Percentiles rank a stretch among this genome's conserved stretches.
phyloP scores from a whole-genome alignment of 1,139 yeast genomes.

The Diutina sp. region DNA sequence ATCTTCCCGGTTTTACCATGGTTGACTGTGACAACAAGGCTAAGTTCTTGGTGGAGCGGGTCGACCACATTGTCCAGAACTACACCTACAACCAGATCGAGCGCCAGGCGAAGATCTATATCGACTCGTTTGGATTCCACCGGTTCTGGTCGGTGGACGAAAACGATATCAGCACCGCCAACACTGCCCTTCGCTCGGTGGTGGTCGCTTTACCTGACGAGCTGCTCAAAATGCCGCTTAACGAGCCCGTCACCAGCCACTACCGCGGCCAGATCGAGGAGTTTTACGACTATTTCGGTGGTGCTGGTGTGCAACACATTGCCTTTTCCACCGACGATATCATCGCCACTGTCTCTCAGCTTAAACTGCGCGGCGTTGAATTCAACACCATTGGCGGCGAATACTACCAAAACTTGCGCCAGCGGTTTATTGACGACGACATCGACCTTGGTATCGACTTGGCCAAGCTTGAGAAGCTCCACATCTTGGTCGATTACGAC shows the following conservation, averaged over 20 bases:
- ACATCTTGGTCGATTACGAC: constrained; percentile 67
- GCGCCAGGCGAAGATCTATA: constrained; percentile 43
- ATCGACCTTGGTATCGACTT: constrained; percentile 34
- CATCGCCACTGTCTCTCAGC: constrained; percentile 36
- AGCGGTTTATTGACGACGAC: constrained; percentile 24
- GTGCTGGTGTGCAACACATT: constrained; percentile 77
- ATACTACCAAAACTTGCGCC: constrained; percentile 40
- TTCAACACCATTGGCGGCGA: constrained; percentile 45
- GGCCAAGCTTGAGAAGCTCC: constrained; percentile 25
- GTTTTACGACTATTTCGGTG: constrained; percentile 58
- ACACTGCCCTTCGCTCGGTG: constrained; percentile 55
- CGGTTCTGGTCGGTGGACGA: constrained; percentile 81
- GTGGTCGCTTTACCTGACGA: constrained; percentile 69
- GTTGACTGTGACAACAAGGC: not conserved
- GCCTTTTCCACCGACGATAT: constrained; percentile 57
- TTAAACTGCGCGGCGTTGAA: constrained; percentile 52
- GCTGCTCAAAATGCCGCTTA: constrained; percentile 63
- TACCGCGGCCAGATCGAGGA: constrained; percentile 73
- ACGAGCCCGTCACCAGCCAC: constrained; percentile 65
- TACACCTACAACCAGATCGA: constrained; percentile 61
- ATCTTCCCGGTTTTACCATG: not conserved
- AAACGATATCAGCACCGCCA: constrained; percentile 52
- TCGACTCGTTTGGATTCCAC: constrained; percentile 56
- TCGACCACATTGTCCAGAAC: constrained; percentile 78
- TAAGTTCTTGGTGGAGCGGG: not conserved